phyloP scores from a whole-genome alignment of 495 filamentous ascomycete genomes.

The Aspergillus cristatus region DNA sequence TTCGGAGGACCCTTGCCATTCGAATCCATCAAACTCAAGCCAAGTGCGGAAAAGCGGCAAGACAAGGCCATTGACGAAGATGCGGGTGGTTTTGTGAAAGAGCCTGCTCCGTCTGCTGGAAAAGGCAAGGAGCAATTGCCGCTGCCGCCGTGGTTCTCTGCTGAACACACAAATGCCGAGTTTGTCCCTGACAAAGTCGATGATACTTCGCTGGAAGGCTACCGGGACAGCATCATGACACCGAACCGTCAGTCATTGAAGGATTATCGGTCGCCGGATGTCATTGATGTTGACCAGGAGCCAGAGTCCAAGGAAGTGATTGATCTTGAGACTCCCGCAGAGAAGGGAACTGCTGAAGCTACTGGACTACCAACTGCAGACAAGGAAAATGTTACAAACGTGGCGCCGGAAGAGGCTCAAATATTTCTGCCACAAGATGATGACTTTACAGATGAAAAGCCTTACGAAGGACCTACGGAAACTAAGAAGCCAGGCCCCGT shows the following conservation, averaged over 20 bases:
- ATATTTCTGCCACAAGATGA: constrained; percentile 10
- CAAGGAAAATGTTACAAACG: background rate
- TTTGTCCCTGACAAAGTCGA: constrained; percentile 27
- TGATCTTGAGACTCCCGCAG: constrained; percentile 29
- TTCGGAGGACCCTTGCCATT: constrained; percentile 81
- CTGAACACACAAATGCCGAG: constrained; percentile 16
- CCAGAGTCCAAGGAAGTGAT: constrained; percentile 29
- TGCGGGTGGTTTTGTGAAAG: constrained; percentile 62
- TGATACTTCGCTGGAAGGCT: constrained; percentile 11
- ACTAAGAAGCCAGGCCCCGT: constrained; percentile 2
- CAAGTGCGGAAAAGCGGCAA: constrained; percentile 34
- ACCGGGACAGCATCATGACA: constrained; percentile 14
- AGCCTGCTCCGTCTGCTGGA: constrained; percentile 24
- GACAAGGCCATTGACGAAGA: constrained; percentile 34
- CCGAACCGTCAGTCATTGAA: constrained; percentile 31
- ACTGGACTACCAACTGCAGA: background rate
- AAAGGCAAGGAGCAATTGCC: constrained; percentile 50
- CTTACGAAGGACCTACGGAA: constrained; percentile 7
- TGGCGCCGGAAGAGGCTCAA: background rate
- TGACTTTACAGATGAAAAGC: constrained; percentile 9
- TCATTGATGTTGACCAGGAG: constrained; percentile 37
- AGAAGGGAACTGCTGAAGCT: constrained; percentile 6
- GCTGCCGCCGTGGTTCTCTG: constrained; percentile 80
- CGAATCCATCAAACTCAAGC: constrained; percentile 67
- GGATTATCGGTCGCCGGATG: constrained; percentile 29